Evolutionary conservation across 176 grass and related monocot species (phyloP), one percentile per base, ranked within the genome.

Genomic region (Bolboschoenus planiculmis): DNA sequence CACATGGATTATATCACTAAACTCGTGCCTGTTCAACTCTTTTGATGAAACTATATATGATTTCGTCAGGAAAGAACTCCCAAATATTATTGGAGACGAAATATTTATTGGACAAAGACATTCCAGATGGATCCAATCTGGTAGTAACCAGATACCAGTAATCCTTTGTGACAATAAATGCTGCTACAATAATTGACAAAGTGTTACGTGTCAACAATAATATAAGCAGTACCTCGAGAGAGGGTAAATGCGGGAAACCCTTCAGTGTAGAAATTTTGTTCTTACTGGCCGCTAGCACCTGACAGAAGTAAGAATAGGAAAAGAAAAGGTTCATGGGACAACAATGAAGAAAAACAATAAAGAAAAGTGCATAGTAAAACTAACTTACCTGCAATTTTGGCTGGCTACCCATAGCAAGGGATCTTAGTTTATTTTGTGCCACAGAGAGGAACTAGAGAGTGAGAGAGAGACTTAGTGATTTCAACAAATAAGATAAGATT

Each of bases 251-350:
- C 46, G 96, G 96, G 89, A 98, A 98, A 31, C 90, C 84, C 89
- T 89, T 95, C 88, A 98, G 86, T 83, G 92, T 91, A 87, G 92
- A 93, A 87, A 98, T 91, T 90, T 91, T 98, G 62, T 98, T 98
- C 89, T 91, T 98, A 85, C 90, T 95, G 50, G 90, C 95, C 16
- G 90, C 95, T 85, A 98, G 44, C 42, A 98, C 95, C 95, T 98
- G 56, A 58, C 21, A 83, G 79, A 33, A 85, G 27, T 31, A 82
- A 60, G 75, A 84, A 35, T 15, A 81, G 42, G 46, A 88, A 42
- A 8, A 81, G 68, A 57, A 86, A 86, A 90, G 64, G 5, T 29
- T 77, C 50, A 55, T 31, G 40, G 9, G 21, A 74, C 39, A 44
- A 15, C 39, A 68, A 53, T 48, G 14, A 56, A 39, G 26, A 86